phyloP scores from a whole-genome alignment of 805 yeast genomes.

The Myxozyma neglecta region DNA sequence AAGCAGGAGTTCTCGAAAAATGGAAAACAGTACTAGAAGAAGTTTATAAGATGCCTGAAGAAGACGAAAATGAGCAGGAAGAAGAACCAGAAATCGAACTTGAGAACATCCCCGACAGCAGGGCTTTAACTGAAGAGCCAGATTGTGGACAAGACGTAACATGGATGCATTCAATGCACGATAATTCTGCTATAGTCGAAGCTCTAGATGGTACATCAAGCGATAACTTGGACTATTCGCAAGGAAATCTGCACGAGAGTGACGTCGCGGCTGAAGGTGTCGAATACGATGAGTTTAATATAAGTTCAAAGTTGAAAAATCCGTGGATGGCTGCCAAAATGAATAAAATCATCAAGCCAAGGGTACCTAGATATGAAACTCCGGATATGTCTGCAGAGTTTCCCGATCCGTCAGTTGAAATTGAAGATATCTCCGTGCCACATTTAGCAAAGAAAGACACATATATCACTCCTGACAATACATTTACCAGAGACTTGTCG shows the following conservation, averaged over 20 bases:
- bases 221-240: background rate
- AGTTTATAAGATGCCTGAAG: conserved; percentile 7
- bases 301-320: background rate
- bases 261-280: background rate
- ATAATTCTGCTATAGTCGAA: background rate
- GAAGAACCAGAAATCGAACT: background rate
- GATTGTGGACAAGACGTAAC: background rate
- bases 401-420: background rate
- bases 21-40: conserved; percentile 13
- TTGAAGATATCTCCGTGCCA: background rate
- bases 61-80: background rate
- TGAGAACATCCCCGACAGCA: background rate
- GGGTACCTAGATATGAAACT: background rate
- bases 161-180: conserved; percentile 8
- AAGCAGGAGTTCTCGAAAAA: conserved; percentile 67
- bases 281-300: background rate
- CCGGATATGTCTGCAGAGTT: conserved; percentile 2
- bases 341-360: background rate
- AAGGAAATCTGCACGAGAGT: background rate
- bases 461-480: background rate
- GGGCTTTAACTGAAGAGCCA: background rate
- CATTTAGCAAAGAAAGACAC: background rate
- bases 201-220: background rate
- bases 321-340: conserved; percentile 15
- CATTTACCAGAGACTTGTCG: background rate